Conservation (phyloP, 2,329 filamentous ascomycete genomes). For the Colletotrichum sp. region DNA sequence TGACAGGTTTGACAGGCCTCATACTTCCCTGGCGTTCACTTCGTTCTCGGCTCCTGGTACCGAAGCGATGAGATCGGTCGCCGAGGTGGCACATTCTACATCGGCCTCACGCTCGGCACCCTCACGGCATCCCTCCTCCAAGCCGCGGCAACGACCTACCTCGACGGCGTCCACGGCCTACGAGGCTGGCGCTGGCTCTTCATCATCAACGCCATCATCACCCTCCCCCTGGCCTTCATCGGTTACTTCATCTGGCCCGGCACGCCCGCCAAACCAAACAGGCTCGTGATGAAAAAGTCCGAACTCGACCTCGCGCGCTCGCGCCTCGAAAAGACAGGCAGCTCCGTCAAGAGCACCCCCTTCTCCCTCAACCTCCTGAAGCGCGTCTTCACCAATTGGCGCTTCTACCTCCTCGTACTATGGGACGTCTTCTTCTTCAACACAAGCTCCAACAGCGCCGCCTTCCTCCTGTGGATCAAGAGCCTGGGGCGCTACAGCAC, state of each 20-base stretch:
- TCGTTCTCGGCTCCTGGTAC: constrained; percentile 60
- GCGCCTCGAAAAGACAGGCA: constrained; percentile 42
- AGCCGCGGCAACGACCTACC: constrained; percentile 41
- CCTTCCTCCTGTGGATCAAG: constrained; percentile 63
- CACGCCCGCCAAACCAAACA: constrained; percentile 48
- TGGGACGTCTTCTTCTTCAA: constrained; percentile 65
- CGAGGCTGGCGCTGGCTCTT: constrained; percentile 64
- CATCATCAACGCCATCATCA: constrained; percentile 42
- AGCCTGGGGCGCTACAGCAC: constrained; percentile 52
- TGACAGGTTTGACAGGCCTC: constrained; percentile 24
- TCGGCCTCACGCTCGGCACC: constrained; percentile 54
- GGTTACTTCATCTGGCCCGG: neutral
- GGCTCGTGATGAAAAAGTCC: constrained; percentile 45
- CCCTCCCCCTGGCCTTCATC: neutral
- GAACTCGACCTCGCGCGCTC: constrained; percentile 51
- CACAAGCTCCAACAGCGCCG: constrained; percentile 44
- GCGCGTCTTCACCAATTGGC: constrained; percentile 42
- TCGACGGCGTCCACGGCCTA: constrained; percentile 49
- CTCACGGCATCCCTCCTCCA: constrained; percentile 57
- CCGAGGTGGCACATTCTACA: constrained; percentile 65
- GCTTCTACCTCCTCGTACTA: constrained; percentile 55
- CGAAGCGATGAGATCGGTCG: constrained; percentile 65
- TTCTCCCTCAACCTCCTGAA: constrained; percentile 34
- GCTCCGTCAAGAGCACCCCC: constrained; percentile 42
- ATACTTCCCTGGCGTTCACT: constrained; percentile 46